Conservation (phyloP, 2,329 filamentous ascomycete species). For the Stemphylium beticola region DNA sequence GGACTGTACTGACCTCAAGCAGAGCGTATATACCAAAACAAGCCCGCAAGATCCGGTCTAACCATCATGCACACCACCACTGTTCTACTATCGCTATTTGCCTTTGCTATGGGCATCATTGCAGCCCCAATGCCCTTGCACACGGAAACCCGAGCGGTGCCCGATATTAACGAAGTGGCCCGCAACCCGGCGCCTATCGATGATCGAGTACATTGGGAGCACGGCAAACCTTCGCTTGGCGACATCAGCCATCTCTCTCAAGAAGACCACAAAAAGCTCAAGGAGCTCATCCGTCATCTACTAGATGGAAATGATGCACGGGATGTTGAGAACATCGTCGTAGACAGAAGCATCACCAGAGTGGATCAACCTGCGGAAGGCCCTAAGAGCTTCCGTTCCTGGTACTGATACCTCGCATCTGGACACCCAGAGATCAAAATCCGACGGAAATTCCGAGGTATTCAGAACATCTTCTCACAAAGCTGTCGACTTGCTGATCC, state of each 20-base stretch:
- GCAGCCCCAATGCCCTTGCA: slow-evolving; percentile 16
- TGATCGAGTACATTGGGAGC: slow-evolving; percentile 6
- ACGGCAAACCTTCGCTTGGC: slow-evolving; percentile 7
- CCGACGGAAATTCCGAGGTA: not conserved
- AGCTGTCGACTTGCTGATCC: not conserved
- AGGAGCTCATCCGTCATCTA: slow-evolving; percentile 3
- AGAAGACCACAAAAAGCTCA: slow-evolving; percentile 3
- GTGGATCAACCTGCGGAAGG: not conserved
- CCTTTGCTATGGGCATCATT: slow-evolving; percentile 6
- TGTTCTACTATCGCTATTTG: slow-evolving; percentile 14
- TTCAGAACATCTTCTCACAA: not conserved
- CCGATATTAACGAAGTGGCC: slow-evolving; percentile 21
- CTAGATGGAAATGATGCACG: slow-evolving; percentile 1
- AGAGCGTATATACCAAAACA: not conserved
- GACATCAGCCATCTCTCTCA: not conserved
- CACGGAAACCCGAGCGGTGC: slow-evolving; percentile 8
- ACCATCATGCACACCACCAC: slow-evolving; percentile 15
- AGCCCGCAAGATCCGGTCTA: not conserved
- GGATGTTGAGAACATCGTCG: not conserved
- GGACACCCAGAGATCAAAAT: too few relatives aligned
- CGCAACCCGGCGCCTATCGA: slow-evolving; percentile 29
- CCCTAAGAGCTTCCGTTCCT: not conserved
- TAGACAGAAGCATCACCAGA: too few relatives aligned
- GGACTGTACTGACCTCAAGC: not conserved
- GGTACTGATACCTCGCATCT: not conserved